A percentile compares a stretch with the other conserved stretches of the same genome.
Conservation (phyloP, 352 stramenopile genomes). For the Pythium guiyangense region DNA sequence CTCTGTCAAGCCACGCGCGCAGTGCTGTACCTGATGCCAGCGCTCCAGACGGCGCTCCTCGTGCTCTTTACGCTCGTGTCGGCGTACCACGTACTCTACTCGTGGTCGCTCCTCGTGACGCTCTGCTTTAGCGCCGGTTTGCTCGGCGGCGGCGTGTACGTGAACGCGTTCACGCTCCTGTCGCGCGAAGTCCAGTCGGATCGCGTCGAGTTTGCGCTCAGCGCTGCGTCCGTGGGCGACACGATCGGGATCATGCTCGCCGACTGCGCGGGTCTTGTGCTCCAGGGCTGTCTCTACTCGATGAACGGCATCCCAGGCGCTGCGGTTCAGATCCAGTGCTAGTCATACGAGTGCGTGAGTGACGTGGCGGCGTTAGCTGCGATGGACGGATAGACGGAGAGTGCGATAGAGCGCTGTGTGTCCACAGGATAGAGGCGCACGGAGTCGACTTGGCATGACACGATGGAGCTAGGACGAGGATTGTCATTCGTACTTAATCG, state of each 20-base stretch:
- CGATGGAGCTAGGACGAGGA: background rate
- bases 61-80: constrained; percentile 85
- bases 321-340: constrained; percentile 54
- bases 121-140: constrained; percentile 86
- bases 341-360: background rate
- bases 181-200: constrained; percentile 65
- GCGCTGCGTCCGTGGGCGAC: constrained; percentile 86
- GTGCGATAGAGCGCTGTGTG: background rate
- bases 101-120: constrained; percentile 72
- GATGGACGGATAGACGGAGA: background rate
- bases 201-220: constrained; percentile 86
- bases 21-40: constrained; percentile 88
- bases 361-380: background rate
- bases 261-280: constrained; percentile 83
- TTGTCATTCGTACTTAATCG: background rate
- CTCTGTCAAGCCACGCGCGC: constrained; percentile 68
- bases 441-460: too few relatives aligned
- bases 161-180: constrained; percentile 91
- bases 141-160: constrained; percentile 87
- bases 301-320: constrained; percentile 66
- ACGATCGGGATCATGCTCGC: constrained; percentile 88
- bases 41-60: constrained; percentile 82
- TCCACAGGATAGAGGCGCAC: too few relatives aligned
- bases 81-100: constrained; percentile 81
- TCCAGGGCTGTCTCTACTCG: constrained; percentile 92